A percentile compares a stretch with the other conserved stretches of the same genome.
Evolutionary conservation across 768 basidiomycete species (phyloP).

Genomic region (Leccinum rimulosum): DNA sequence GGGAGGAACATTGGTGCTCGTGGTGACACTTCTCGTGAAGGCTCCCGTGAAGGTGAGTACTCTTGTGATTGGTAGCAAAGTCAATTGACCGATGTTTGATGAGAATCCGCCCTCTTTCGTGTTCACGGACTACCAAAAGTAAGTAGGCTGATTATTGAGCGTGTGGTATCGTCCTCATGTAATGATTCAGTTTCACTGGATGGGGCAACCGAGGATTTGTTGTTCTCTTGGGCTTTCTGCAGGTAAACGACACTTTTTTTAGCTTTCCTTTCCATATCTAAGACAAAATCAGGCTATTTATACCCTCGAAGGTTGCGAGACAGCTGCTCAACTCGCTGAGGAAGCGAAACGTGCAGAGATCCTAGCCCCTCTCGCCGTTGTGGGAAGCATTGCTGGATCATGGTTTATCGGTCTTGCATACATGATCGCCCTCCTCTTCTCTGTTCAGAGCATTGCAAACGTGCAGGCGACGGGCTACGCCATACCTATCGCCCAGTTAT

Average conservation of each 20-base stretch:
- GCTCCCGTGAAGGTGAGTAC: conserved; percentile 47
- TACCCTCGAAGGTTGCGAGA: conserved; percentile 61
- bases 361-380: conserved; percentile 56
- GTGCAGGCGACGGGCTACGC: conserved; percentile 51
- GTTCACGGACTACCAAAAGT: conserved; percentile 59
- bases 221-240: conserved; percentile 52
- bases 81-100: neutral
- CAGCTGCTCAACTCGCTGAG: conserved; percentile 62
- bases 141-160: conserved; percentile 7
- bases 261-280: neutral
- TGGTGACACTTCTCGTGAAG: conserved; percentile 54
- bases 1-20: conserved; percentile 55
- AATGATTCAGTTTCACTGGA: conserved; percentile 47
- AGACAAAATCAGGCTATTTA: conserved; percentile 45
- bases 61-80: neutral
- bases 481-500: conserved; percentile 61
- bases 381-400: conserved; percentile 54
- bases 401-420: conserved; percentile 56
- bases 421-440: conserved; percentile 58
- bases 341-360: conserved; percentile 54
- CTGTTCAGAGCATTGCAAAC: conserved; percentile 49
- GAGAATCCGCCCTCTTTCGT: conserved; percentile 54
- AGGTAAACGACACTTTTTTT: conserved; percentile 10
- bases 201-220: conserved; percentile 54
- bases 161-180: conserved; percentile 1